A percentile compares a stretch with the other conserved stretches of the same genome.
These are phyloP conservation scores for Epichloe amarillans DNA, from an alignment of 2,329 filamentous ascomycete species.

Conservation along the genomic window DNA sequence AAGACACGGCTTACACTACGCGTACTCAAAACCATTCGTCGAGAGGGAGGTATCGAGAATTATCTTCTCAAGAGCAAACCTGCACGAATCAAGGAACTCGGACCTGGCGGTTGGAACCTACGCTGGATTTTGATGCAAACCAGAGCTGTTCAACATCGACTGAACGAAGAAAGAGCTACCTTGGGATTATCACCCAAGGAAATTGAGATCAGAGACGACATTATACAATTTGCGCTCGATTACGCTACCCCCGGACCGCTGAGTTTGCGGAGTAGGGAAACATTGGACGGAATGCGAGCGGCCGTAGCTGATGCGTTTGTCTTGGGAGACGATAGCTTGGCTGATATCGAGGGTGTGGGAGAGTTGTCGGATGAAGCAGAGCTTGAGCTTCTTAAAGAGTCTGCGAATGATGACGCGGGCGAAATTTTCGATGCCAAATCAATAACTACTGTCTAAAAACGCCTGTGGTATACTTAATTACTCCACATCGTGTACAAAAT, in stretches of 20 bases:
- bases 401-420: constrained; percentile 18
- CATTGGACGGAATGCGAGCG: constrained; percentile 24
- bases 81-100: constrained; percentile 69
- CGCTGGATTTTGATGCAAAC: constrained; percentile 85
- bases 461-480: neutral
- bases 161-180: constrained; percentile 48
- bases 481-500: neutral
- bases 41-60: constrained; percentile 77
- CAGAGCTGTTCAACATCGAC: constrained; percentile 46
- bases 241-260: constrained; percentile 27
- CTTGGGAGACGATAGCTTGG: constrained; percentile 27
- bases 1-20: constrained; percentile 56
- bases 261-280: constrained; percentile 20
- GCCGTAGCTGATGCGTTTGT: constrained; percentile 34
- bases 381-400: constrained; percentile 16
- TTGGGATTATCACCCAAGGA: constrained; percentile 43
- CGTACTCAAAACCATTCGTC: constrained; percentile 63
- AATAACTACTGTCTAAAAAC: neutral
- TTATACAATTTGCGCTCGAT: constrained; percentile 28
- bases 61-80: constrained; percentile 77
- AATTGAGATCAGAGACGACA: constrained; percentile 22
- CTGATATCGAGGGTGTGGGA: constrained; percentile 24
- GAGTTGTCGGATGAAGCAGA: constrained; percentile 27
- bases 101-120: constrained; percentile 79
- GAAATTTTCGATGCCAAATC: neutral